Percentiles rank a stretch among this genome's conserved stretches.
These are phyloP conservation scores for Arabidopsis thaliana DNA, from an alignment of 345 rosid species.

Conservation along the genomic window TAIR10.1 NC_003074.8:8989501-8990000, in stretches of 20 bases:
- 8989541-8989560: slow-evolving; percentile 46
- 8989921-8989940: slow-evolving; percentile 25
- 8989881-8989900: slow-evolving; percentile 17
- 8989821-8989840: slow-evolving; percentile 39
- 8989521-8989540: slow-evolving; percentile 34
- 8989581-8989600: slow-evolving; percentile 47
- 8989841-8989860: slow-evolving; percentile 43
- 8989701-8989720: slow-evolving; percentile 49
- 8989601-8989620: slow-evolving; percentile 42
- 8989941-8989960: slow-evolving; percentile 52
- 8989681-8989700: slow-evolving; percentile 48
- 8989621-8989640: slow-evolving; percentile 47
- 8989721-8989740: slow-evolving; percentile 40
- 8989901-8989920: neutral
- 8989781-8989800: slow-evolving; percentile 37
- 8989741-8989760: slow-evolving; percentile 45
- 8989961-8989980: slow-evolving; percentile 47
- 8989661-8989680: slow-evolving; percentile 21
- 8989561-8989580: slow-evolving; percentile 37
- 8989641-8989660: slow-evolving; percentile 46
- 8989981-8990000: slow-evolving; percentile 31
- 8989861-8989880: slow-evolving; percentile 37
- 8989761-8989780: slow-evolving; percentile 34
- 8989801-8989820: slow-evolving; percentile 41
- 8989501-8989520: slow-evolving; percentile 34